phyloP scores from a whole-genome alignment of 1,139 yeast genomes.

The Spathaspora sp. region DNA sequence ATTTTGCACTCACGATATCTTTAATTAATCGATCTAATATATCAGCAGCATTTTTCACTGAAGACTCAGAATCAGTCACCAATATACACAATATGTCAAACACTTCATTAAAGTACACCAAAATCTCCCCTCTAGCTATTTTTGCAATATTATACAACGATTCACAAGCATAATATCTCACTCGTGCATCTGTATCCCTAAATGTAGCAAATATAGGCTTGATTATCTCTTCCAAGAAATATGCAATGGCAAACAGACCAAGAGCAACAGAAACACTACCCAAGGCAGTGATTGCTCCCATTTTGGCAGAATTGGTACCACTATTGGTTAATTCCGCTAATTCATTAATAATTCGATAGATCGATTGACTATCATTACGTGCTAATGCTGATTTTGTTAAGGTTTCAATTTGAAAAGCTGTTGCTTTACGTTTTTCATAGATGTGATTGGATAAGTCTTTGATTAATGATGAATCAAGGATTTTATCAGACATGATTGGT shows the following conservation, averaged over 20 bases:
- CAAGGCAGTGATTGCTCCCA: conserved; percentile 53
- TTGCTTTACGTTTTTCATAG: conserved; percentile 91
- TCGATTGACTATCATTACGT: conserved; percentile 65
- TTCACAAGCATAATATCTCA: conserved; percentile 95
- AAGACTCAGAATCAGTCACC: conserved; percentile 88
- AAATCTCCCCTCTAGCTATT: conserved; percentile 92
- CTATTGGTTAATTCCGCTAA: conserved; percentile 43
- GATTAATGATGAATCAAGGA: conserved; percentile 69
- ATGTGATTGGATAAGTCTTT: conserved; percentile 88
- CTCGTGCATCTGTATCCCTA: conserved; percentile 95
- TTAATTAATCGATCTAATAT: conserved; percentile 85
- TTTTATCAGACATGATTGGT: conserved; percentile 10
- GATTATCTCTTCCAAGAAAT: conserved; percentile 78
- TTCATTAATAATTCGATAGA: conserved; percentile 50
- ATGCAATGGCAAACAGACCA: conserved; percentile 51
- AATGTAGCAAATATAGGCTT: conserved; percentile 95
- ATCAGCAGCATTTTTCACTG: conserved; percentile 96
- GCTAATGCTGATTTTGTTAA: conserved; percentile 71
- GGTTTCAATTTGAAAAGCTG: conserved; percentile 87
- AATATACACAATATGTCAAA: conserved; percentile 89
- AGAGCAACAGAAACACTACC: conserved; percentile 52
- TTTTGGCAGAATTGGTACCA: conserved; percentile 45
- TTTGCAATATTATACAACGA: conserved; percentile 94
- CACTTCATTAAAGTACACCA: conserved; percentile 87
- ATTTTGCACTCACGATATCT: conserved; percentile 94